Base-by-base conservation (phyloP, 1,284 basidiomycete species). In the Rhodotorula glutinis region DNA sequence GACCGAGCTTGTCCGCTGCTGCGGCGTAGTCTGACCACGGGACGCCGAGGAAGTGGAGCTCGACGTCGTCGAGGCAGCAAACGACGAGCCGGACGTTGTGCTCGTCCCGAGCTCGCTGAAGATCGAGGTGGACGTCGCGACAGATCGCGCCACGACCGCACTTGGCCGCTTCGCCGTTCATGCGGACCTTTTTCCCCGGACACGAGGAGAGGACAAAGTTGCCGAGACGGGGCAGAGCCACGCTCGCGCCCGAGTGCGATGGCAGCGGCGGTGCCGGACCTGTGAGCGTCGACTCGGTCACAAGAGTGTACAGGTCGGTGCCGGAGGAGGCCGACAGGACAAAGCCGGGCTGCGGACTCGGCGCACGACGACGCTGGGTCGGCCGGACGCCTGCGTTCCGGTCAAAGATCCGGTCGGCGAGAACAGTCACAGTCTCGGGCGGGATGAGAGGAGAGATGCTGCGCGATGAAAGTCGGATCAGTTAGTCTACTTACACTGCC, bases 151-250 rank as follows among this genome's bases (percentile, higher is more conserved):
- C 76, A 86, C 88, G 25, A 87, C 85, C 23, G 89, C 89, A 2
- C 14, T 33, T 33, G 13, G 51, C 10, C 2, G 57, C 58, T 21
- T 55, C 62, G 33, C 64, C 67, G 33, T 67, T 63, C 63, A 98
- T 82, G 49, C 95, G 86, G 16, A 98, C 89, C 82, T 97, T 93
- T 80, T 98, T 98, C 13, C 95, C 95, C 0, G 95, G 95, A 80
- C 94, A 98, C 10, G 91, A 94, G 4, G 90, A 92, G 40, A 98
- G 80, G 55, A 90, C 84, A 44, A 98, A 78, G 78, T 98, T 98
- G n/a, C 95, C 95, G 2, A 97, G 49, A 10, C 19, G 9, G n/a
- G n/a, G n/a, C 9, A 23, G n/a, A 2, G 63, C 29, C 40, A 57
- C 43, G 63, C 27, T 40, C 25, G 41, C 25, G 30, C 47, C 17